Base-by-base conservation (phyloP, 495 filamentous ascomycete species). In the Penicillium manginii region DNA sequence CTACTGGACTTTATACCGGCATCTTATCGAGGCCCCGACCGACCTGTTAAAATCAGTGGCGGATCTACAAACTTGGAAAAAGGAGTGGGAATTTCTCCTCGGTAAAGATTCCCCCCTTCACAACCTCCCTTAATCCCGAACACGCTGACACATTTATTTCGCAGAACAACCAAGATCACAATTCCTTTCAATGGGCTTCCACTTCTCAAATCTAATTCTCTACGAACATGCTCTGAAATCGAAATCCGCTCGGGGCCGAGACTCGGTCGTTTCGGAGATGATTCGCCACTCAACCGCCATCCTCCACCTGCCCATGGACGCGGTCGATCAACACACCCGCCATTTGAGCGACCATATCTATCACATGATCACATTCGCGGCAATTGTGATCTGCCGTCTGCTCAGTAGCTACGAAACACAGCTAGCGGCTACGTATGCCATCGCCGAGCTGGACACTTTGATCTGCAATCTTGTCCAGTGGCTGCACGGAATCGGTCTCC, bases 291-390 rank as follows among this genome's bases (percentile, higher is more conserved):
- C 77, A 6, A 75, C 64, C 26, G 52, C 66, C 8, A 78, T 79
- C 19, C 63, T 81, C 8, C 65, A 70, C n/a, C 45, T 81, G n/a
- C 74, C 75, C 3, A 77, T 81, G 59, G 74, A 79, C n/a, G 78
- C 74, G 29, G 65, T 73, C 1, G 78, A 81, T 37, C 73, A 78
- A 14, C 73, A 76, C 0, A 81, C 75, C 1, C 70, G 73, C 14
- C 76, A 80, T 58, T 58, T 80, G 14, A 79, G 64, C 33, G 76
- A 81, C 53, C 78, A 79, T 17, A 77, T 79, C n/a, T 81, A 81
- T 56, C 76, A 81, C 59, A 78, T 79, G 67, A 75, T 79, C 32
- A 77, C 76, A 9, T 81, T 79, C 37, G 74, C 76, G 2, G 75
- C 76, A 6, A 72, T 81, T 18, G 68, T 71, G 4, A 66, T 79